phyloP scores from a whole-genome alignment of 371 early-diverging fungal species.

The Paramicrosporidium saccamoebae region DNA sequence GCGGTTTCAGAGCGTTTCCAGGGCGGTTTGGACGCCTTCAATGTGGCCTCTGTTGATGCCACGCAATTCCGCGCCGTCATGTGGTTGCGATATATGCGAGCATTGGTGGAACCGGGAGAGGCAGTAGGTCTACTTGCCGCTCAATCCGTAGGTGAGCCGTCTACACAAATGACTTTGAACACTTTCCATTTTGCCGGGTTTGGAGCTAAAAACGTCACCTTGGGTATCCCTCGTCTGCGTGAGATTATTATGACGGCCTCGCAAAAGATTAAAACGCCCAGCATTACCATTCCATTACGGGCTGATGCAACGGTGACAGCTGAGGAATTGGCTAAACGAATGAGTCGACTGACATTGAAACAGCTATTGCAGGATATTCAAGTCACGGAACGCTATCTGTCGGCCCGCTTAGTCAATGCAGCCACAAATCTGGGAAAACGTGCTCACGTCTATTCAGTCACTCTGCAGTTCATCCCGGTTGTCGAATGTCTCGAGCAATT shows the following conservation, averaged over 20 bases:
- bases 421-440: not conserved
- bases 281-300: conserved; percentile 54
- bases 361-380: conserved; percentile 46
- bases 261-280: conserved; percentile 69
- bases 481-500: too few species aligned
- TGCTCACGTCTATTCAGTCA: too few species aligned
- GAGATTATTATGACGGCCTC: conserved; percentile 99
- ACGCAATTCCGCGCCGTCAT: conserved; percentile 50
- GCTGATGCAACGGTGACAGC: conserved; percentile 18
- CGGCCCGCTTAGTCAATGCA: not conserved
- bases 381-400: conserved; percentile 25
- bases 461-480: too few species aligned
- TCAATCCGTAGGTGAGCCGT: conserved; percentile 98
- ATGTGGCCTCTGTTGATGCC: conserved; percentile 8
- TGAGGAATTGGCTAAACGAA: conserved; percentile 17
- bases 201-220: conserved; percentile 94
- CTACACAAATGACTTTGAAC: conserved; percentile 99
- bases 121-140: conserved; percentile 95
- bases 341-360: conserved; percentile 27
- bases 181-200: conserved; percentile 99
- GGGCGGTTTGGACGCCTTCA: conserved; percentile 12
- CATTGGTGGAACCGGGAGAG: conserved; percentile 89
- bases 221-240: conserved; percentile 98
- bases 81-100: conserved; percentile 69
- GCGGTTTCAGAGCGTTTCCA: conserved; percentile 58